Evolutionary conservation across 2,329 filamentous ascomycete genomes (phyloP), one percentile per base, ranked within the genome.

Genomic region (Paracorniculantispora psalliotae): DNA sequence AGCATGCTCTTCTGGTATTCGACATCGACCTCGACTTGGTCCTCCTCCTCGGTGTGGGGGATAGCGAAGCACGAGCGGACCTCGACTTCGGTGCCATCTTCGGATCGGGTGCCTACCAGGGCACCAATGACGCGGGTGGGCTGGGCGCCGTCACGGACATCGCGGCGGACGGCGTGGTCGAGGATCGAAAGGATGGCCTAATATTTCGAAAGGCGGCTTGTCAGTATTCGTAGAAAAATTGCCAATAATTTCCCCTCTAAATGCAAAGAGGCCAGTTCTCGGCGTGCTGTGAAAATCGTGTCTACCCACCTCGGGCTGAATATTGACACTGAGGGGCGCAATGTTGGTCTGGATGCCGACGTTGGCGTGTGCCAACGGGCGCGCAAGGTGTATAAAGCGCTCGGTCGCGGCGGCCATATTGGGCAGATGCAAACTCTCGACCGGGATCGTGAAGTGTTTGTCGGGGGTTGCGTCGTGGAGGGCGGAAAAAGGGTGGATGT

Each of bases 1-100:
- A 97, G 87, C 94, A 99, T 99, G 76, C 93, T 92, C 85, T 97
- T 97, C 80, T 99, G 94, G 78, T 97, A 99, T 78, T 99, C 94
- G 83, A 99, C 96, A 74, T 99, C 94, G 64, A 99, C 94, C 78
- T 99, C 94, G 69, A 99, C 94, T 78, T 99, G 94, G 77, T 99
- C 94, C 73, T 92, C 90, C 67, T 93, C 96, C 79, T 99, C 94
- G 67, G 93, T 97, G 81, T 99, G 94, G 66, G 93, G 92, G 71
- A 99, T 96, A 67, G 94, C 94, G 75, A 99, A 99, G 79, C 91
- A 93, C 72, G 91, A 96, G 72, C 91, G 88, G 70, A 99, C 94
- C 77, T 96, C 92, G 70, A 96, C 91, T 76, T 97, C 93, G 72
- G 90, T 91, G 75, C 93, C 94, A 82, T 99, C 94, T 79, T 99